Evolutionary conservation across 2,329 filamentous ascomycete species (phyloP), one percentile per base, ranked within the genome.

Genomic region (Xylariaceae sp.): DNA sequence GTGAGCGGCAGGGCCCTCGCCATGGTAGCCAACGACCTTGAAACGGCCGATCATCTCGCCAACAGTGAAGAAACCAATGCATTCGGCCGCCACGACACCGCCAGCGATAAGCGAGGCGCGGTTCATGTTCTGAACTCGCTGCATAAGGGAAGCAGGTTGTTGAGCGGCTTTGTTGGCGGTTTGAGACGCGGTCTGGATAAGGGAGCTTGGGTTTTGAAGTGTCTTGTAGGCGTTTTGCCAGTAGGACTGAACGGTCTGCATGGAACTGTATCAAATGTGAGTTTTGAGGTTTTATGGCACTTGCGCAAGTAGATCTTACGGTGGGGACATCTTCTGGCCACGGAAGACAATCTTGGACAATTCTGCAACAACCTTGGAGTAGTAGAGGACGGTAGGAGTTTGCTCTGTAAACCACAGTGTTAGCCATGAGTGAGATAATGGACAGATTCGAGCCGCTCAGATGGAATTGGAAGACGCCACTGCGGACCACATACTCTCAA

Each of bases 31-130:
- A 57, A 98, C 77, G 56, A 98, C 68, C 85, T 98, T 97, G 73
- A 93, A 81, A 62, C 90, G 81, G 60, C 93, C 93, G 60, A 98
- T 83, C 68, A 98, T 97, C 78, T 97, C 90, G 52, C 93, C 93
- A 41, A 97, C 81, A 48, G 90, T 94, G 79, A 97, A 98, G 80
- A 98, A 98, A 48, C 93, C 93, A 54, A 98, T 71, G 38, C 89
- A 78, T 73, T 98, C 91, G 42, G 90, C 90, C 36, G 76, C 69
- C 48, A 96, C 73, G 45, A 98, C 86, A 56, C 86, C 87, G 46
- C 78, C 85, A 40, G 85, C 69, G 41, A 78, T 77, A 55, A 91
- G 64, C 67, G 95, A 84, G 55, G 81, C 75, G 53, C 70, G 73
- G 66, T 80, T 85, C 59, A 93, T 58, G 71, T 81, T 86, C 63